Base-by-base conservation (phyloP, 805 yeast species). In the Candida boleticola region DNA sequence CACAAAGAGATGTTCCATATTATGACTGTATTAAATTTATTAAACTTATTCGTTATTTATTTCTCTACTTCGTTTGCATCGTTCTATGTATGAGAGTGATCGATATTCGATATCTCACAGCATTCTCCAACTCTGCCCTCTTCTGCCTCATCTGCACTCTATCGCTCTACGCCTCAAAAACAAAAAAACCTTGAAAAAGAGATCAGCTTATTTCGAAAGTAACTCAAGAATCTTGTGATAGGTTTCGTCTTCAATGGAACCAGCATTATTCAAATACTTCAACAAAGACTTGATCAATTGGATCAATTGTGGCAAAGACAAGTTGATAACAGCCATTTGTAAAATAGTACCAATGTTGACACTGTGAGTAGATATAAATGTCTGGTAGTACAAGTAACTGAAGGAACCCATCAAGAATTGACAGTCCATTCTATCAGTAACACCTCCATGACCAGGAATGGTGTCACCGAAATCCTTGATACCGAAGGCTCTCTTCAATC, bases 391-490 rank as follows among this genome's bases (percentile, higher is more conserved):
- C 51, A 93, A 73, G 59, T 89, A 90, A 26, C 93, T 78, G 60
- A 93, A 93, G 30, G 95, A 87, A 10, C 99, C 99, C 98, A 93
- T 93, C 53, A 93, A 72, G 60, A 92, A 93, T 68, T 93, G 98
- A 67, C 99, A 93, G 67, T 93, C 99, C 72, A 93, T 83, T 68
- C 99, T 79, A 62, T 93, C 99, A 20, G 97, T 90, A 51, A 93
- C 83, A 52, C 99, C 99, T 49, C 99, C 99, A 60, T 93, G 99
- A 25, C 99, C 99, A 13, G 99, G 99, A 52, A 93, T 93, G 7
- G 98, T 92, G 58, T 92, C 95, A 52, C 98, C 99, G 58, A 93
- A 93, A 66, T 93, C 99, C 67, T 93, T 93, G 42, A 90, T 89
- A 57, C 92, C 87, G 68, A 93, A 90, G 11, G 98, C 89, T 66